phyloP scores from a whole-genome alignment of 2,329 filamentous ascomycete species.

The Aspergillus luchuensis region DNA sequence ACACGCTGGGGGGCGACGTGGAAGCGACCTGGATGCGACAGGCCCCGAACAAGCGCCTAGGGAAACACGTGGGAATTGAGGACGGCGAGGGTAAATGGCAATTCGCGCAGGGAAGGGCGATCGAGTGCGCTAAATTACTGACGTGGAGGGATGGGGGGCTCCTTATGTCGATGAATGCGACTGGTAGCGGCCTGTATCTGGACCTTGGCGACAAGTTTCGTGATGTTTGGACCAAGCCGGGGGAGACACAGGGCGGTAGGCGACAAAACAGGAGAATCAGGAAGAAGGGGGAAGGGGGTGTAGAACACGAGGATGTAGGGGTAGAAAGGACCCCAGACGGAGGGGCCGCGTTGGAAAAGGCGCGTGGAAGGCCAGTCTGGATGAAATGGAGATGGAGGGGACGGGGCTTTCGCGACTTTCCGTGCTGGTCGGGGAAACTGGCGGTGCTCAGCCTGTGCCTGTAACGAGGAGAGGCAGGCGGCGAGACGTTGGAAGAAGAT shows the following conservation, averaged over 20 bases:
- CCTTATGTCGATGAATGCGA: slow-evolving; percentile 30
- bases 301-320: slow-evolving; percentile 22
- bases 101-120: slow-evolving; percentile 29
- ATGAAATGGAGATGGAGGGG: slow-evolving; percentile 44
- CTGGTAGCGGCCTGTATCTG: slow-evolving; percentile 25
- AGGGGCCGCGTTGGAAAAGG: slow-evolving; percentile 32
- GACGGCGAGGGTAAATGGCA: slow-evolving; percentile 19
- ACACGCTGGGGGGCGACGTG: slow-evolving; percentile 17
- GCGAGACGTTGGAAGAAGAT: slow-evolving; percentile 38
- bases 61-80: slow-evolving; percentile 23
- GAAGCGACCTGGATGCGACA: slow-evolving; percentile 23
- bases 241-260: slow-evolving; percentile 24
- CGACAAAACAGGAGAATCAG: slow-evolving; percentile 24
- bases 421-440: slow-evolving; percentile 40
- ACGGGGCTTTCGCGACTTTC: slow-evolving; percentile 42
- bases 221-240: slow-evolving; percentile 33
- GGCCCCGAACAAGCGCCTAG: slow-evolving; percentile 22
- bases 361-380: slow-evolving; percentile 36
- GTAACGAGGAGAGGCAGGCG: slow-evolving; percentile 36
- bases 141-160: slow-evolving; percentile 24
- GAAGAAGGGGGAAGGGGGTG: slow-evolving; percentile 19
- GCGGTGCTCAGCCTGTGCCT: slow-evolving; percentile 37
- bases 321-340: slow-evolving; percentile 24
- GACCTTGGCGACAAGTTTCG: slow-evolving; percentile 39
- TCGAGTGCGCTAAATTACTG: slow-evolving; percentile 24